Base-by-base conservation (phyloP, 164 flowering plant genomes). In the Sedum album region DNA sequence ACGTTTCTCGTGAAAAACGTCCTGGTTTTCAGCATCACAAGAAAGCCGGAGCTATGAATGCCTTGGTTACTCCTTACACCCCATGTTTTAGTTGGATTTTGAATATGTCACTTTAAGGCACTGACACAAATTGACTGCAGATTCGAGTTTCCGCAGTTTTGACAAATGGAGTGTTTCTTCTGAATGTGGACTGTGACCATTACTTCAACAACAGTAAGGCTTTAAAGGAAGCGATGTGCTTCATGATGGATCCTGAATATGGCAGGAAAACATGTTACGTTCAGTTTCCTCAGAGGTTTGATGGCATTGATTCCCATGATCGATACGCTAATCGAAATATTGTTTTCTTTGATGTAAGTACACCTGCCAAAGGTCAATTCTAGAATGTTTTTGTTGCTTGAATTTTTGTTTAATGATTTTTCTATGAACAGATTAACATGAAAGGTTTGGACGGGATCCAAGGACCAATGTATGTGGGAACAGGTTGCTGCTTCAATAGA, bases 121-220 rank as follows among this genome's bases (percentile, higher is more conserved):
- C 18, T 26, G 28, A 25, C 31, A 3, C 23, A 14, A 30, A 42
- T 10, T 20, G 41, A 38, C 41, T 63, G 66, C 83, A 93, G 98
- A 91, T 93, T 73, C 88, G 98, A 31, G 98, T 94, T 66, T 94
- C 98, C 14, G 98, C 98, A 68, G 97, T 94, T 69, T 76, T 94
- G 51, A 91, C 98, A 70, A 94, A 94, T 75, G 98, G 96, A 62
- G 96, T 97, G 35, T 94, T 82, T 81, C 84, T 94, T 72, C 71
- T 94, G 82, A 94, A 94, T 73, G 97, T 93, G 2, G 98, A 93
- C 80, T 93, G 98, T 82, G 98, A 93, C 79, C 98, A 93, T 79
- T 93, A 93, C n/a, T n/a, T n/a, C n/a, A n/a, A n/a, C n/a, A n/a
- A n/a, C n/a, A n/a, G n/a, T n/a, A n/a, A n/a, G n/a, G n/a, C n/a